A percentile compares a stretch with the other conserved stretches of the same genome.
Evolutionary conservation across 129 eudicot genomes (phyloP).

Genomic region (Escallonia rubra): DNA sequence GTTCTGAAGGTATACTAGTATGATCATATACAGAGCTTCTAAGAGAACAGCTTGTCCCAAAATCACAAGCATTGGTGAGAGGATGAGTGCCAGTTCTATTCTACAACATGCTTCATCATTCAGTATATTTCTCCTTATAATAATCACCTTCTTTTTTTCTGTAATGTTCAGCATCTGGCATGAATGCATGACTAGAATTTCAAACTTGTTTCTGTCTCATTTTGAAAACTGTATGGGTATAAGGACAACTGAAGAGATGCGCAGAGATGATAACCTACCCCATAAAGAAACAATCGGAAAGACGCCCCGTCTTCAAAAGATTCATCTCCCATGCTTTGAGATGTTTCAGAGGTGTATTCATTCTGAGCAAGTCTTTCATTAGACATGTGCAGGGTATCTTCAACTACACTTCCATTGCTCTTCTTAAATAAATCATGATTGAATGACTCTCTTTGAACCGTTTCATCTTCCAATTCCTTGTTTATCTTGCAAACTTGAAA

Average conservation of each 20-base stretch:
- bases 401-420: conserved; percentile 23
- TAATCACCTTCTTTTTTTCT: too few species aligned
- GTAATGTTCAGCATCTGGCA: too few species aligned
- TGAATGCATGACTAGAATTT: too few species aligned
- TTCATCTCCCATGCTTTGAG: conserved; percentile 25
- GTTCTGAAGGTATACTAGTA: too few species aligned
- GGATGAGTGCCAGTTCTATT: too few species aligned
- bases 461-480: conserved; percentile 27
- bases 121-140: too few species aligned
- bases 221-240: too few species aligned
- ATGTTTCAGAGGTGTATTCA: conserved; percentile 20
- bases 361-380: conserved; percentile 33
- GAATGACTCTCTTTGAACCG: conserved; percentile 22
- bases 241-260: neutral
- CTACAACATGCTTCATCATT: too few species aligned
- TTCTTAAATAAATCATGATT: conserved; percentile 26
- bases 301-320: conserved; percentile 33
- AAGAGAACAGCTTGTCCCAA: too few species aligned
- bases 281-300: conserved; percentile 69
- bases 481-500: conserved; percentile 66
- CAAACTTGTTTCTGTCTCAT: too few species aligned
- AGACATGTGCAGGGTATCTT: conserved; percentile 26
- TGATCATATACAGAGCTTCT: too few species aligned
- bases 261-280: conserved; percentile 50
- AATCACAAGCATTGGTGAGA: too few species aligned